Percentiles rank a stretch among this genome's conserved stretches.
These are phyloP conservation scores for Taphrina flavorubra DNA, from an alignment of 1,139 yeast genomes.

Conservation along the genomic window DNA sequence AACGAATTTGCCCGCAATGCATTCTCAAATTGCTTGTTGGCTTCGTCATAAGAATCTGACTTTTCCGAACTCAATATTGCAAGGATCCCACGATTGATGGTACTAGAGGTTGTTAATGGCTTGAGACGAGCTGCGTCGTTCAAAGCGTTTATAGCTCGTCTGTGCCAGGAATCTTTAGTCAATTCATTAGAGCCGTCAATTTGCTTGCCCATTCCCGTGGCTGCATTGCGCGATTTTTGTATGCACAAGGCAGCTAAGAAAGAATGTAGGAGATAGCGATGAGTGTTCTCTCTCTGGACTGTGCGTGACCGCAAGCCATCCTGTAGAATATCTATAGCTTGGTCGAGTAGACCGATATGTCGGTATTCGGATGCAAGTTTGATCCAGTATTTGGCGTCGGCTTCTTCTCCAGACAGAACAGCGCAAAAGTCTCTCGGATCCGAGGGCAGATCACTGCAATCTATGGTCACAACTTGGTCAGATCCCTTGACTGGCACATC, in stretches of 20 bases:
- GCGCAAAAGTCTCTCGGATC: slow-evolving; percentile 82
- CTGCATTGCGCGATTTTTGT: slow-evolving; percentile 56
- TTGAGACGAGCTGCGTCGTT: slow-evolving; percentile 54
- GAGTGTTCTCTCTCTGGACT: slow-evolving; percentile 56
- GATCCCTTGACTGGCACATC: slow-evolving; percentile 71
- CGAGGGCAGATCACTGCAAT: slow-evolving; percentile 75
- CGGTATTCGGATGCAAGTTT: slow-evolving; percentile 67
- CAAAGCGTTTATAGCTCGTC: slow-evolving; percentile 52
- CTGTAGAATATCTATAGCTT: slow-evolving; percentile 68
- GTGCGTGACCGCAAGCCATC: slow-evolving; percentile 60
- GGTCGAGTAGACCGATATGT: slow-evolving; percentile 62
- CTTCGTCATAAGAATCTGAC: slow-evolving; percentile 45
- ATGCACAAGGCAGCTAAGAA: slow-evolving; percentile 78
- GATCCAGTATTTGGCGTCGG: slow-evolving; percentile 76
- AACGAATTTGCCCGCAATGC: slow-evolving; percentile 53
- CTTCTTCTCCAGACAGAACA: slow-evolving; percentile 77
- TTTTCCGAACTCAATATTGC: slow-evolving; percentile 47
- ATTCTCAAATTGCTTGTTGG: slow-evolving; percentile 50
- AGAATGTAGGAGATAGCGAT: slow-evolving; percentile 62
- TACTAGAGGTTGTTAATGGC: slow-evolving; percentile 57
- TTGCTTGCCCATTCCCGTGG: slow-evolving; percentile 45
- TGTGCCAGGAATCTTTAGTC: slow-evolving; percentile 49
- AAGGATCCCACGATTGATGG: slow-evolving; percentile 65
- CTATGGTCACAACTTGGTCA: slow-evolving; percentile 74
- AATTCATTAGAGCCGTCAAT: slow-evolving; percentile 45